These are phyloP conservation scores for Phaeosphaeria sp. DNA, from an alignment of 2,329 filamentous ascomycete species.

Conservation along the genomic window DNA sequence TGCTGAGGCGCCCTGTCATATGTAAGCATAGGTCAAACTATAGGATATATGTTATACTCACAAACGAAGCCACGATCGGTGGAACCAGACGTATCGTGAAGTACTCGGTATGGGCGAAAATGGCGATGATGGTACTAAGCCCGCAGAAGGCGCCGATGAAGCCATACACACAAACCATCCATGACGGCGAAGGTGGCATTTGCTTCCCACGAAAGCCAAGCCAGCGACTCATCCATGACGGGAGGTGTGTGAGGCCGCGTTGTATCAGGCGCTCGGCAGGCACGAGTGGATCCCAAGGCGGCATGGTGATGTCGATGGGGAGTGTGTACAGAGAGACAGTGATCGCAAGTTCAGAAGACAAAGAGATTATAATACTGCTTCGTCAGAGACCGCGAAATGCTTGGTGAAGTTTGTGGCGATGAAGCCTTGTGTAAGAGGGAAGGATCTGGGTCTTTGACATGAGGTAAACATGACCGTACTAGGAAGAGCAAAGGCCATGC, in stretches of 20 bases:
- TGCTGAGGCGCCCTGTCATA: slow-evolving; percentile 51
- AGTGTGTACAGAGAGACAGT: neutral
- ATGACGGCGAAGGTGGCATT: slow-evolving; percentile 31
- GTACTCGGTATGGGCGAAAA: slow-evolving; percentile 50
- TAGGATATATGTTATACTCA: slow-evolving; percentile 20
- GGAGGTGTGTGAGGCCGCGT: slow-evolving; percentile 56
- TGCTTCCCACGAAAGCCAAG: slow-evolving; percentile 56
- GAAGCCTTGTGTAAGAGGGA: neutral
- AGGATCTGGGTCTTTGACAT: slow-evolving; percentile 1
- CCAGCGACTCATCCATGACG: slow-evolving; percentile 71
- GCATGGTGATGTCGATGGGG: slow-evolving; percentile 18
- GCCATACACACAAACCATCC: slow-evolving; percentile 50
- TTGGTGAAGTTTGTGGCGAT: neutral
- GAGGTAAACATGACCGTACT: slow-evolving; percentile 19
- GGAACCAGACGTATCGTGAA: slow-evolving; percentile 50
- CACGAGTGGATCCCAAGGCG: slow-evolving; percentile 33
- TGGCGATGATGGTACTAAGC: slow-evolving; percentile 49
- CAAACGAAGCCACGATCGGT: slow-evolving; percentile 51
- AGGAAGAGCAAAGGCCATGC: slow-evolving; percentile 18
- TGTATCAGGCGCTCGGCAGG: slow-evolving; percentile 39
- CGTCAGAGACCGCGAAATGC: neutral
- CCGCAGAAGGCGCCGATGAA: slow-evolving; percentile 54
- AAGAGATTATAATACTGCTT: neutral
- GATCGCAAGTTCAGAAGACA: slow-evolving; percentile 6
- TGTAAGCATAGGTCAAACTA: slow-evolving; percentile 8